These are phyloP conservation scores for Coelastrella sp. DNA, from an alignment of 139 green algal genomes.

Conservation along the genomic window DNA sequence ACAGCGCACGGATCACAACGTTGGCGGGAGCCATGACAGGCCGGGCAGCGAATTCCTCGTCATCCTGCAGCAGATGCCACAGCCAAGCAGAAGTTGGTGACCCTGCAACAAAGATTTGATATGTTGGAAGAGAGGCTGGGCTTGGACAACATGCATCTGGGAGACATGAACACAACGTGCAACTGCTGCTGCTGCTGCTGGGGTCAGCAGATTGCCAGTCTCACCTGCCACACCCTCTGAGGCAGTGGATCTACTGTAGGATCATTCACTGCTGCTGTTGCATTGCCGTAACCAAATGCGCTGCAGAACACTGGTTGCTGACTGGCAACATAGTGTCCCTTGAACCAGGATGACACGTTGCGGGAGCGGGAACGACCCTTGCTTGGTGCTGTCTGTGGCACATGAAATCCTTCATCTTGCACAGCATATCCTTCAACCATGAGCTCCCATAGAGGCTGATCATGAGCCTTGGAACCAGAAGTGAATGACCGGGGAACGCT, in stretches of 20 bases:
- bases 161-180: background rate
- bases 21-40: background rate
- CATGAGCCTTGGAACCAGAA: background rate
- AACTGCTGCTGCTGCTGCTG: background rate
- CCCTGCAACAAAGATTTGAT: background rate
- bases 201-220: background rate
- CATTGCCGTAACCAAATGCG: conserved; percentile 30
- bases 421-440: background rate
- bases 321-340: too few relatives aligned
- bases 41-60: background rate
- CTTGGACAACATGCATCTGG: too few relatives aligned
- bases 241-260: conserved; percentile 2
- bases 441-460: background rate
- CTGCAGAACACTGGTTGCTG: background rate
- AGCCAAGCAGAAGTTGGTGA: background rate
- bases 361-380: too few relatives aligned
- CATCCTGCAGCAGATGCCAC: background rate
- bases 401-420: background rate
- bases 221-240: background rate
- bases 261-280: conserved; percentile 3
- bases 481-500: background rate
- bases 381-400: background rate
- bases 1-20: conserved; percentile 15
- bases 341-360: too few relatives aligned
- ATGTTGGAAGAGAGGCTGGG: too few relatives aligned